phyloP scores from a whole-genome alignment of 208 protist species.

The Naegleria fowleri region DNA sequence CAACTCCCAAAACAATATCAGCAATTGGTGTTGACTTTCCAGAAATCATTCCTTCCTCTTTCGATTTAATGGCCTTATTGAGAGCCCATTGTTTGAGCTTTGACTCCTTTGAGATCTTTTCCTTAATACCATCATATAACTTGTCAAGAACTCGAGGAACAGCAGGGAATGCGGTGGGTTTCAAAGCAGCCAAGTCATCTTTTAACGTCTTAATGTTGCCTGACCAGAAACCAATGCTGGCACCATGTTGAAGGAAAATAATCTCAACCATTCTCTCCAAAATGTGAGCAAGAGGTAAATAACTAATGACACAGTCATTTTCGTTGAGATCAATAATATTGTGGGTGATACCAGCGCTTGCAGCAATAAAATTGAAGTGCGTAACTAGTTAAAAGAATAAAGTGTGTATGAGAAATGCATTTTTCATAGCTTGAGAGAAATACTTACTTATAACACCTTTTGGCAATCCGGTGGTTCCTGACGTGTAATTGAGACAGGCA shows the following conservation, averaged over 20 bases:
- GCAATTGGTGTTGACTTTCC: neutral
- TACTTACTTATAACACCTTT: conserved; percentile 8
- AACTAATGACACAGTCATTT: conserved; percentile 14
- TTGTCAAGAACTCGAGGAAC: conserved; percentile 33
- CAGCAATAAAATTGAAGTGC: conserved; percentile 19
- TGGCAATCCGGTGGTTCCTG: conserved; percentile 28
- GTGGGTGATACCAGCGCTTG: neutral
- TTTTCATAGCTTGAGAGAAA: neutral
- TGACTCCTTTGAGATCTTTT: neutral
- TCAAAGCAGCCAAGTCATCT: conserved; percentile 12
- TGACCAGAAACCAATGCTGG: neutral
- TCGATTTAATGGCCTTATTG: neutral
- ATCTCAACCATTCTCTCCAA: conserved; percentile 32
- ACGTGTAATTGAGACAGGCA: conserved; percentile 27
- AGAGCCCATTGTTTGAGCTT: neutral
- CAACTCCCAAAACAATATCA: conserved; percentile 43
- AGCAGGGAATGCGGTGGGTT: conserved; percentile 17
- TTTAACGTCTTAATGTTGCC: conserved; percentile 1
- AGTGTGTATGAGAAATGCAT: neutral
- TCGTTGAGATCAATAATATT: neutral
- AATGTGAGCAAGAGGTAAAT: conserved; percentile 32
- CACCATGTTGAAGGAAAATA: neutral
- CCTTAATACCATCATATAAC: conserved; percentile 26
- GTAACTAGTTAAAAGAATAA: neutral
- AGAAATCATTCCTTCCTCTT: neutral